Conservation (phyloP, 228 moss, liverwort and hornwort species). For the Sphagnum magellanicum region DNA sequence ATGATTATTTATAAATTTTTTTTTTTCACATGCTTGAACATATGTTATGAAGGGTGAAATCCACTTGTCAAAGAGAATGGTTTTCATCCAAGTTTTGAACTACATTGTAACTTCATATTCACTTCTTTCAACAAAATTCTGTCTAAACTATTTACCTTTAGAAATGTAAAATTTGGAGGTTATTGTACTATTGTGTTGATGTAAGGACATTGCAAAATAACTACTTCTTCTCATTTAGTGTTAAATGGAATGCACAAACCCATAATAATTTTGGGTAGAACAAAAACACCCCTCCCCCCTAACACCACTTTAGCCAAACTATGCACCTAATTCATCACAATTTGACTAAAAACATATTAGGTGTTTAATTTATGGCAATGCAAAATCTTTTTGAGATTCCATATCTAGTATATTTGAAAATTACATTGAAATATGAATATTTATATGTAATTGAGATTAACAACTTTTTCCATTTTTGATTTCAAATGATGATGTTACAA, state of each 20-base stretch:
- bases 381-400: no score
- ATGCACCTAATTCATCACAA: not conserved
- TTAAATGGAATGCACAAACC: not conserved
- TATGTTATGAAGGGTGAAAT: not conserved
- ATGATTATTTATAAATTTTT: not conserved
- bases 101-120: not conserved
- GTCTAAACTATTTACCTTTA: not conserved
- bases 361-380: no score
- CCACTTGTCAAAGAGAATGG: not conserved
- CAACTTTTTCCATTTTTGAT: no score
- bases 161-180: not conserved
- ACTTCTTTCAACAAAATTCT: not conserved
- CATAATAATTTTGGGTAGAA: not conserved
- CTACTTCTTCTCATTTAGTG: no score
- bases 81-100: not conserved
- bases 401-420: no score
- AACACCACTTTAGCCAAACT: no score
- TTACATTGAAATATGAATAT: no score
- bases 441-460: no score
- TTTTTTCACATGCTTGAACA: not conserved
- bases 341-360: not conserved
- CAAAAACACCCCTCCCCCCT: not conserved
- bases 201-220: not conserved
- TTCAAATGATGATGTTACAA: no score
- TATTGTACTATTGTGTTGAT: not conserved